Evolutionary conservation across 179 eudicot genomes (phyloP), one percentile per base, ranked within the genome.

Genomic region (Camellia oleifera): DNA sequence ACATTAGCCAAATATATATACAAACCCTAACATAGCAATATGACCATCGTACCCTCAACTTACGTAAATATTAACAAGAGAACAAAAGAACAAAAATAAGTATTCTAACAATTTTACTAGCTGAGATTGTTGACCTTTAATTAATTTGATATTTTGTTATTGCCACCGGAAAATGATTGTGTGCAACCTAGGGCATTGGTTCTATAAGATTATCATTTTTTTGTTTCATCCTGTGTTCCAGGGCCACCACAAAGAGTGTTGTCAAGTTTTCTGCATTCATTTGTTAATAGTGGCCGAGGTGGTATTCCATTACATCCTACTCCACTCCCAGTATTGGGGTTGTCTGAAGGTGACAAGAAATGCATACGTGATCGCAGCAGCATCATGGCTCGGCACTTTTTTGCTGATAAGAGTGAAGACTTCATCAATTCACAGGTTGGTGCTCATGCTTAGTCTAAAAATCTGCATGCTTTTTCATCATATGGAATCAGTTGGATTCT

Each of bases 361-460:
- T 94, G 99, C 85, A 94, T 96, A 81, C 94, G 96, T 75, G 94
- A 96, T 69, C 98, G 98, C 11, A 94, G 96, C 84, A 92, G 94
- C 86, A 94, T 96, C 53, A 96, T 96, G 99, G 98, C 98, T 82
- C 92, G 97, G 3, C 99, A 94, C 80, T 76, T 96, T 77, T 94
- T 92, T 84, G 95, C 93, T 57, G 99, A 96, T 78, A 94, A 91
- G 85, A 90, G 87, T 77, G 99, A 96, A 85, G 98, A 96, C n/a
- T 96, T 90, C 78, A 89, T 96, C 62, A 88, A 96, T 87, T 86
- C 91, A 65, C 98, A 96, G 98, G 99, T 95, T 75, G 23, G 64
- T 82, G 40, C 48, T 6, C 60, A 63, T 64, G 15, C 64, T 77
- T 20, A 52, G 18, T 77, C 54, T 64, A 61, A 75, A 70, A 13